Percentiles rank a stretch among this genome's conserved stretches.
phyloP scores from a whole-genome alignment of 345 rosid genomes.

The Streptanthus diversifolius region DNA sequence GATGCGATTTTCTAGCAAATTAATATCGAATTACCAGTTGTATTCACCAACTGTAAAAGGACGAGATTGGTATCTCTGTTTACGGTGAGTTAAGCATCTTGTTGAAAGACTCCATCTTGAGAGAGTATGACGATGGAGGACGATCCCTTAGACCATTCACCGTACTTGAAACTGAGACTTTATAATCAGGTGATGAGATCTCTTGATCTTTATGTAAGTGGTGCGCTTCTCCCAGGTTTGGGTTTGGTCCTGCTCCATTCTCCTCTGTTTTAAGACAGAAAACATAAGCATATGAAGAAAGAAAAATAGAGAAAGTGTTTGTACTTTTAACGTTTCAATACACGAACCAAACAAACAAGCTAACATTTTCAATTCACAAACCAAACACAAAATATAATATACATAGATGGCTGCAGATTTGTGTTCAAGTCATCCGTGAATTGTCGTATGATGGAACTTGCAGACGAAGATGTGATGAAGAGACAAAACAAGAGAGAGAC shows the following conservation, averaged over 20 bases:
- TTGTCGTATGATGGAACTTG: slow-evolving; percentile 1
- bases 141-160: neutral
- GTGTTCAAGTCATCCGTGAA: slow-evolving; percentile 7
- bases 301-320: neutral
- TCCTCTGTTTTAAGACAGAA: neutral
- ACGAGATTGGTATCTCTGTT: neutral
- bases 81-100: neutral
- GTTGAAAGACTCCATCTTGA: slow-evolving; percentile 16
- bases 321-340: too few relatives aligned
- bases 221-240: neutral
- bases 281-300: too few relatives aligned
- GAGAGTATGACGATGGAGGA: slow-evolving; percentile 8
- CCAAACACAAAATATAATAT: too few relatives aligned
- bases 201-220: neutral
- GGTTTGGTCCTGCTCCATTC: neutral
- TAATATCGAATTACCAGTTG: neutral
- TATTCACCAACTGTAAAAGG: neutral
- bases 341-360: too few relatives aligned
- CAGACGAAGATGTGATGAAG: slow-evolving; percentile 1
- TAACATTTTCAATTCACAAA: too few relatives aligned
- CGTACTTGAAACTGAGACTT: neutral
- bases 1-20: neutral
- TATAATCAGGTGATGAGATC: neutral
- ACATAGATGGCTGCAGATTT: neutral
- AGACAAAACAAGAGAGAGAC: slow-evolving; percentile 8